Evolutionary conservation across 2,329 filamentous ascomycete species (phyloP).

Genomic region (Gaeumannomyces sp.): DNA sequence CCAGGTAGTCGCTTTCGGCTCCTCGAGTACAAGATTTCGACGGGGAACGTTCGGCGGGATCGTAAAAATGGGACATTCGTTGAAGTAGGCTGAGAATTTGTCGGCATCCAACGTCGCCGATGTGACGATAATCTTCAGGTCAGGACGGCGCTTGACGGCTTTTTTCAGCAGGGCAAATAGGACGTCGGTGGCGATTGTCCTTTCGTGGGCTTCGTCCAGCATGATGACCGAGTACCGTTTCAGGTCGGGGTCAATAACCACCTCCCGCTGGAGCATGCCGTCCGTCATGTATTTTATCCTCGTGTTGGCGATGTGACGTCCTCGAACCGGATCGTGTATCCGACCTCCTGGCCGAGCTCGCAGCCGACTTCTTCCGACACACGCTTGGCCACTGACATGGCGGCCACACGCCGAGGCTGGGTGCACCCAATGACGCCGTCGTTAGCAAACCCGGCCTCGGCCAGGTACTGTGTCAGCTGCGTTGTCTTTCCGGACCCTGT

Average conservation of each 20-base stretch:
- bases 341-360: conserved; percentile 82
- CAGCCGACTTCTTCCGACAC: conserved; percentile 95
- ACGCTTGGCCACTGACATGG: conserved; percentile 96
- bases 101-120: conserved; percentile 95
- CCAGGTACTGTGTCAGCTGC: conserved; percentile 90
- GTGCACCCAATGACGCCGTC: conserved; percentile 91
- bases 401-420: conserved; percentile 91
- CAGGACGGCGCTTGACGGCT: conserved; percentile 74
- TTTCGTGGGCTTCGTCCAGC: conserved; percentile 96
- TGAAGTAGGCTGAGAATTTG: conserved; percentile 95
- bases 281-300: conserved; percentile 99
- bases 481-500: conserved; percentile 98
- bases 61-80: conserved; percentile 91
- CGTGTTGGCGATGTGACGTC: conserved; percentile 80
- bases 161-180: conserved; percentile 93
- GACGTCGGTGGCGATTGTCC: conserved; percentile 93
- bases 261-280: conserved; percentile 94
- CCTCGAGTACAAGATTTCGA: conserved; percentile 94
- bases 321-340: conserved; percentile 96
- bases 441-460: conserved; percentile 84
- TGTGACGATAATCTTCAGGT: conserved; percentile 93
- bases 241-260: conserved; percentile 84
- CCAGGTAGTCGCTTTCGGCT: conserved; percentile 92
- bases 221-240: conserved; percentile 93
- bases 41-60: conserved; percentile 94